Evolutionary conservation across 306 rosid genomes (phyloP), one percentile per base, ranked within the genome.

Genomic region (Vigna reflexopilosa): DNA sequence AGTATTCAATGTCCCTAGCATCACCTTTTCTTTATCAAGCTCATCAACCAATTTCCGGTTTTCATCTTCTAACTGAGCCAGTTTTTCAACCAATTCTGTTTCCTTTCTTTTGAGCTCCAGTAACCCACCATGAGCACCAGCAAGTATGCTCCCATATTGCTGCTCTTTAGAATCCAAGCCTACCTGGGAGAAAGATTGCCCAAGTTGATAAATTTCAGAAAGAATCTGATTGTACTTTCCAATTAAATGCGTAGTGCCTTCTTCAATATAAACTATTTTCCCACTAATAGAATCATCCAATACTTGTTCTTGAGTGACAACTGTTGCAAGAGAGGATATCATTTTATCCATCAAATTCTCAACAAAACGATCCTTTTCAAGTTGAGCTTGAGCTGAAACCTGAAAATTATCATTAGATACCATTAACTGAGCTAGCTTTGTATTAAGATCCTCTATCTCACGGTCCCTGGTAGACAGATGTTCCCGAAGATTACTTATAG

Each of bases 391-490:
- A 0, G 82, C 50, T 26, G 84, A 83, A 54, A 77, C 68, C 32
- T 83, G 87, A 63, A 69, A 44, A 81, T 76, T 80, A 40, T 85
- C 87, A 77, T 82, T 84, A 28, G 90, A 83, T 48, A 64, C 78
- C 1, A 67, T 72, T 57, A 89, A 71, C 67, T 87, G 90, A 34
- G 78, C 28, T 79, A 91, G 80, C 87, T 85, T 91, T 12, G 75
- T 71, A 85, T 85, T 87, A 57, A 94, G 93, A 78, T 79, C 81
- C 76, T 88, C 97, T 47, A 95, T 91, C 84, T 89, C 95, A 38
- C 49, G 86, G 84, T 90, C 91, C 90, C 89, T 94, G 72, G 2
- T 24, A 65, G 79, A 78, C 68, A 90, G 76, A 76, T 73, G 51
- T 20, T 79, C 81, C 1, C 67, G 88, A 73, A 92, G 86, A 67